Conservation (phyloP, 2,329 filamentous ascomycete species). For the Aspergillus felis region DNA sequence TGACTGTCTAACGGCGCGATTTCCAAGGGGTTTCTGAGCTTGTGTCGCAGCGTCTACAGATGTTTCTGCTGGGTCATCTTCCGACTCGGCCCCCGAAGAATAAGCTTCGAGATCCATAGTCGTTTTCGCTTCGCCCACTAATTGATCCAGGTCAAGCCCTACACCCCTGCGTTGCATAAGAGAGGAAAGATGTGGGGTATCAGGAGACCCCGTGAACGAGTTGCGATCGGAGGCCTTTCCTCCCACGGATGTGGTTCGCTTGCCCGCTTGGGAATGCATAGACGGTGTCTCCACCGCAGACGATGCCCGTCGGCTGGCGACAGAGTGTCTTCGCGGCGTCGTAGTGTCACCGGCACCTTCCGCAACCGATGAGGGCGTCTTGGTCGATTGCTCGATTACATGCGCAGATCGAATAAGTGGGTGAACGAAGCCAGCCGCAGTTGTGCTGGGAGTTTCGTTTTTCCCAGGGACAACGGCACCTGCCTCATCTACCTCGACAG, state of each 20-base stretch:
- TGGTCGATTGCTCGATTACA: slow-evolving; percentile 19
- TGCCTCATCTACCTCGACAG: slow-evolving; percentile 66
- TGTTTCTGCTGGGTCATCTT: slow-evolving; percentile 29
- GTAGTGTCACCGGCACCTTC: slow-evolving; percentile 7
- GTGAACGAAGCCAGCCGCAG: slow-evolving; percentile 54
- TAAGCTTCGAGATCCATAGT: slow-evolving; percentile 38
- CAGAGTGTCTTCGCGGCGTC: slow-evolving; percentile 20
- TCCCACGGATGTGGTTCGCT: slow-evolving; percentile 15
- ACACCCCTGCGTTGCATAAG: slow-evolving; percentile 62
- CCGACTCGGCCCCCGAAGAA: slow-evolving; percentile 38
- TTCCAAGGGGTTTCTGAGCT: slow-evolving; percentile 16
- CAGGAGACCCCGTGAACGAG: slow-evolving; percentile 53
- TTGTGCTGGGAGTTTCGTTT: slow-evolving; percentile 25
- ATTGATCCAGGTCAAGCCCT: slow-evolving; percentile 55
- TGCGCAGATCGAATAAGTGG: slow-evolving; percentile 58
- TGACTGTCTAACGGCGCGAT: slow-evolving; percentile 46
- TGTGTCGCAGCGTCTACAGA: slow-evolving; percentile 10
- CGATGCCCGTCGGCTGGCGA: slow-evolving; percentile 7
- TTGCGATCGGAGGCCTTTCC: slow-evolving; percentile 17
- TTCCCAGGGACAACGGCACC: slow-evolving; percentile 44
- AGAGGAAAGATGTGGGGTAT: slow-evolving; percentile 64
- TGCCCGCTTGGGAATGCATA: background rate
- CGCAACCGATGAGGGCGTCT: slow-evolving; percentile 13
- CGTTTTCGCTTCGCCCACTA: slow-evolving; percentile 54
- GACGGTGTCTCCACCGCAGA: slow-evolving; percentile 24